Base-by-base conservation (phyloP, 805 yeast species). In the Torulaspora gathmanii region DNA sequence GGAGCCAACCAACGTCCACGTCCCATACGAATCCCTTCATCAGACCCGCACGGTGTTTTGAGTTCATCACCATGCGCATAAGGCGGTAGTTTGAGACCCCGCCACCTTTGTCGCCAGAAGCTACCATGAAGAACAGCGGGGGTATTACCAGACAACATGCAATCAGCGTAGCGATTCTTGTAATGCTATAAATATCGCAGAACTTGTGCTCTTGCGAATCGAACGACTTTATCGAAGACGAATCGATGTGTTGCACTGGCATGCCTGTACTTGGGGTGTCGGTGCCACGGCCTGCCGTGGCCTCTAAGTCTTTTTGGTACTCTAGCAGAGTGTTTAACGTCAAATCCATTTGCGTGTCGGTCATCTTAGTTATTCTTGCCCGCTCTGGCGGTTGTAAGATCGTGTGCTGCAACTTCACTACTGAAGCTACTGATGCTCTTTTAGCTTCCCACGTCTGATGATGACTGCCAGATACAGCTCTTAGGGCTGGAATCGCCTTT, bases 11-110 rank as follows among this genome's bases (percentile, higher is more conserved):
- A 4, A 63, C 45, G 34, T 58, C 57, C 8, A 63, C 42, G 36
- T 61, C 64, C 67, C 67, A 62, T 1, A 57, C 44, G 35, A 58
- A 63, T 6, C 67, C 68, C 33, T 57, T 52, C 22, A 58, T 46
- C 38, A 61, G 40, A 4, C 56, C 59, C 13, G 48, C 30, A 25
- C 64, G 51, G 45, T 60, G 58, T 15, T 58, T 48, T 8, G 47
- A 39, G 37, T 55, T 55, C 52, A 60, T 49, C 3, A 63, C 47
- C 48, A 63, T 35, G 33, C 52, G 52, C 61, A 61, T 56, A 16
- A 63, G 27, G 25, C 53, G 46, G 16, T 57, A 51, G 41, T 62
- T 60, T 5, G 55, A 42, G 9, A 61, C 22, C 9, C 63, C 60
- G 15, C 46, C 43, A 22, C 41, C 34, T 31, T n/a, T 44, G 2